Base-by-base conservation (phyloP, 1,139 yeast genomes). In the Pichia cactophila region DNA sequence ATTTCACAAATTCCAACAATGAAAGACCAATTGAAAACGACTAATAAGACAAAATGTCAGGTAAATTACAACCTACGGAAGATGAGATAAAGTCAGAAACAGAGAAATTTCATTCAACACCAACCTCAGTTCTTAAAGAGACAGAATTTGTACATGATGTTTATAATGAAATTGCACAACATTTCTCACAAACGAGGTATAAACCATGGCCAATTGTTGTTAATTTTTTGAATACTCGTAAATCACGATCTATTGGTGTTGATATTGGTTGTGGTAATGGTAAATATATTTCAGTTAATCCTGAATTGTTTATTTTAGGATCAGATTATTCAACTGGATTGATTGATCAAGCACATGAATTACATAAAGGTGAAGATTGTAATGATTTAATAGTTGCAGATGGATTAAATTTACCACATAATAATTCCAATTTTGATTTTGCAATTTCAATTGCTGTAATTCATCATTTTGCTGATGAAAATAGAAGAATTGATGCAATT, bases 141-240 rank as follows among this genome's bases (percentile, higher is more conserved):
- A 79, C 83, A 47, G 74, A 75, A 49, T 86, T 78, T 61, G 98
- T 92, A 2, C 98, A 92, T 66, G 77, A 78, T 23, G 96, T 94
- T 2, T 92, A 92, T 69, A 86, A 92, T 61, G 86, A 86, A 55
- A 92, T 92, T 38, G 98, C 98, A 0, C 62, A 82, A 12, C 98
- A 94, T 65, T 92, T 92, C 65, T 89, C 97, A 3, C 83, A 84
- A 57, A 92, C 98, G 0, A 70, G 98, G 41, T 92, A 89, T 68
- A 90, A 87, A 69, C 97, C 97, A 29, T 92, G 98, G 98, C 98
- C 98, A 6, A 82, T 89, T 16, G 98, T 94, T 17, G 87, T 86
- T 49, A 68, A 73, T 54, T 92, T 85, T 62, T 69, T 92, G 45
- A 63, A 60, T 23, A 59, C 55, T 7, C 66, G 69, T 48, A 49